Percentiles rank a stretch among this genome's conserved stretches.
phyloP scores from a whole-genome alignment of 1,139 yeast genomes.

The Kodamaea derodonti region DNA sequence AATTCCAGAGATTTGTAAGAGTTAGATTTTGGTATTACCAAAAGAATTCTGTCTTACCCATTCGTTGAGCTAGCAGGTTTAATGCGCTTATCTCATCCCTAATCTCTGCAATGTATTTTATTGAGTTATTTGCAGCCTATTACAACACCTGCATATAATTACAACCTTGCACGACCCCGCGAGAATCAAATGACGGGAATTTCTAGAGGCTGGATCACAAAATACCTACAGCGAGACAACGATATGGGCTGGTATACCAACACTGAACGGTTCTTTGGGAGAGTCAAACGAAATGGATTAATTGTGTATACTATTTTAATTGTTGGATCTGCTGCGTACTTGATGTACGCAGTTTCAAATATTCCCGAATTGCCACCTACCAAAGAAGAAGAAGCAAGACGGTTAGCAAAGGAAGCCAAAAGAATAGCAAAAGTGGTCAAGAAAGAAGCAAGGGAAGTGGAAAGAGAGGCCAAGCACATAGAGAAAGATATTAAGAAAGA shows the following conservation, averaged over 20 bases:
- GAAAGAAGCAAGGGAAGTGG: neutral
- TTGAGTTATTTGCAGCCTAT: too few relatives aligned
- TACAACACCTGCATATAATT: too few relatives aligned
- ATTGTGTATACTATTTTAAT: slow-evolving; percentile 33
- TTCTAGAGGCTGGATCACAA: neutral
- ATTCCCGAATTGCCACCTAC: slow-evolving; percentile 20
- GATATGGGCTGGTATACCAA: slow-evolving; percentile 1
- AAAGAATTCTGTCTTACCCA: too few relatives aligned
- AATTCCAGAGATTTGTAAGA: too few relatives aligned
- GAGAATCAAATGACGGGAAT: neutral
- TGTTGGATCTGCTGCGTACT: slow-evolving; percentile 30
- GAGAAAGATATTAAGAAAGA: neutral
- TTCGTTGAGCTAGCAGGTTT: too few relatives aligned
- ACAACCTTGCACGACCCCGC: too few relatives aligned
- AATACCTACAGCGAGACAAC: neutral
- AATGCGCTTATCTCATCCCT: too few relatives aligned
- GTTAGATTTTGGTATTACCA: too few relatives aligned
- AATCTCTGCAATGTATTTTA: too few relatives aligned
- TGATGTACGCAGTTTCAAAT: slow-evolving; percentile 30
- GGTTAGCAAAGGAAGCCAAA: neutral
- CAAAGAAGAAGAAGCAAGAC: slow-evolving; percentile 2
- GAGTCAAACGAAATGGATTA: slow-evolving; percentile 33
- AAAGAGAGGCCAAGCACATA: slow-evolving; percentile 1
- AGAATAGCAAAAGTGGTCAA: neutral
- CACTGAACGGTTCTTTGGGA: slow-evolving; percentile 17